Percentiles rank a stretch among this genome's conserved stretches.
Conservation (phyloP, 257 asterid species). For the Primulina tabacum region DNA sequence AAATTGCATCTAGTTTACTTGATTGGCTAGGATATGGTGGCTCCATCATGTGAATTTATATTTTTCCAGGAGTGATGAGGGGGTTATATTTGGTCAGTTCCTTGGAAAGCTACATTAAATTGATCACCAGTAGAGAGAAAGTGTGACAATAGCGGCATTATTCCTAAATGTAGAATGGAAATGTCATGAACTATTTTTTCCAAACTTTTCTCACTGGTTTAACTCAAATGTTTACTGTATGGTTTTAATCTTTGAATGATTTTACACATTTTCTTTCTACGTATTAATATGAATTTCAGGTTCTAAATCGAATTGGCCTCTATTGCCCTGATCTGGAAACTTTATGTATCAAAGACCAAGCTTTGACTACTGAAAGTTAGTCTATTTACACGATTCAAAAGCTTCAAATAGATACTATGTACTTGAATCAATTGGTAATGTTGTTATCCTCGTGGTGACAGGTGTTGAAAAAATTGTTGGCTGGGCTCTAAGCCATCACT, state of each 20-base stretch:
- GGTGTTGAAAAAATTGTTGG: slow-evolving; percentile 74
- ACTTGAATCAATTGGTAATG: slow-evolving; percentile 21
- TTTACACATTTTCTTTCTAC: slow-evolving; percentile 2
- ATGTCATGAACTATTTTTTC: slow-evolving; percentile 8
- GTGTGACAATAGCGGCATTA: slow-evolving; percentile 13
- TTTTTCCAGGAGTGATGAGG: background rate
- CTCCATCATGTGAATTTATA: slow-evolving; percentile 1
- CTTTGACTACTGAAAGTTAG: slow-evolving; percentile 79
- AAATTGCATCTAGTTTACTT: background rate
- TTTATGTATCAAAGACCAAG: slow-evolving; percentile 75
- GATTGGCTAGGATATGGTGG: slow-evolving; percentile 13
- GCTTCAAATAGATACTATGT: slow-evolving; percentile 20
- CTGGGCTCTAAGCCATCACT: slow-evolving; percentile 87
- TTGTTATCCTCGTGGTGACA: slow-evolving; percentile 33
- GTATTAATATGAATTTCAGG: slow-evolving; percentile 40
- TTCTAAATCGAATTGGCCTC: slow-evolving; percentile 57
- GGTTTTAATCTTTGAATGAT: background rate
- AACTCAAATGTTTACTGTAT: background rate
- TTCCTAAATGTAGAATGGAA: slow-evolving; percentile 12
- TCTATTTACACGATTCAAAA: slow-evolving; percentile 14
- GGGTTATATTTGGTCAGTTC: slow-evolving; percentile 5
- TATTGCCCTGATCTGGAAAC: slow-evolving; percentile 74
- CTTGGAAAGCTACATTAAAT: slow-evolving; percentile 14
- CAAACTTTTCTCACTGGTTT: background rate
- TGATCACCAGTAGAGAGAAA: background rate